phyloP scores from a whole-genome alignment of 2,329 filamentous ascomycete genomes.

The Fusarium dlaminii region DNA sequence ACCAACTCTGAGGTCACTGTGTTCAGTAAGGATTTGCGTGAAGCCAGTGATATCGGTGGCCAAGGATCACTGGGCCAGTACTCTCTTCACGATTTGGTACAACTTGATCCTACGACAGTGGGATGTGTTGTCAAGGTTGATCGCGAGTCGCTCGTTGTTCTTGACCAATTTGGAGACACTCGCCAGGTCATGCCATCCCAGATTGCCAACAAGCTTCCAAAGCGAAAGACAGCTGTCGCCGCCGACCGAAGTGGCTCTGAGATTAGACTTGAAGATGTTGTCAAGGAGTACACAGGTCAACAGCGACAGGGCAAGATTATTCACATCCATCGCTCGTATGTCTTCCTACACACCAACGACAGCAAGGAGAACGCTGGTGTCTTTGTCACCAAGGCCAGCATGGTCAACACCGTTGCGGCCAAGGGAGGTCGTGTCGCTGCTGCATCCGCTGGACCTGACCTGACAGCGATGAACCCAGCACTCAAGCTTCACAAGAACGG shows the following conservation, averaged over 20 bases:
- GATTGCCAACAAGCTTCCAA: constrained; percentile 87
- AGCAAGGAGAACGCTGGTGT: constrained; percentile 88
- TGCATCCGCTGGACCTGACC: constrained; percentile 71
- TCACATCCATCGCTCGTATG: constrained; percentile 91
- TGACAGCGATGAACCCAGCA: constrained; percentile 92
- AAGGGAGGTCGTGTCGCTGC: constrained; percentile 82
- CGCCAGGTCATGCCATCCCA: constrained; percentile 89
- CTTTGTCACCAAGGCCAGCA: constrained; percentile 85
- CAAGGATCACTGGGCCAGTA: constrained; percentile 87
- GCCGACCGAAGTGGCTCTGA: constrained; percentile 94
- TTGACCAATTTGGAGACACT: constrained; percentile 89
- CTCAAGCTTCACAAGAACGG: constrained; percentile 74
- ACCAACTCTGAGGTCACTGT: constrained; percentile 94
- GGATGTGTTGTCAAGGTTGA: constrained; percentile 96
- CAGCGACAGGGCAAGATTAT: constrained; percentile 87
- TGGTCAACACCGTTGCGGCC: constrained; percentile 90
- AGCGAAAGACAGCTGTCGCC: constrained; percentile 84
- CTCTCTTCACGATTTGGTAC: constrained; percentile 91
- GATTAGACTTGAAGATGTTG: constrained; percentile 89
- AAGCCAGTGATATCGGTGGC: constrained; percentile 91
- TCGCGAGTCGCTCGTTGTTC: constrained; percentile 85
- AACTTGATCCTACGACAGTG: constrained; percentile 91
- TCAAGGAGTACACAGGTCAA: constrained; percentile 90
- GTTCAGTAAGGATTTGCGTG: constrained; percentile 95
- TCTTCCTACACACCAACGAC: constrained; percentile 88